Percentiles rank a stretch among this genome's conserved stretches.
phyloP scores from a whole-genome alignment of 2,329 filamentous ascomycete species.

The Stagonosporopsis cucurbitacearum region DNA sequence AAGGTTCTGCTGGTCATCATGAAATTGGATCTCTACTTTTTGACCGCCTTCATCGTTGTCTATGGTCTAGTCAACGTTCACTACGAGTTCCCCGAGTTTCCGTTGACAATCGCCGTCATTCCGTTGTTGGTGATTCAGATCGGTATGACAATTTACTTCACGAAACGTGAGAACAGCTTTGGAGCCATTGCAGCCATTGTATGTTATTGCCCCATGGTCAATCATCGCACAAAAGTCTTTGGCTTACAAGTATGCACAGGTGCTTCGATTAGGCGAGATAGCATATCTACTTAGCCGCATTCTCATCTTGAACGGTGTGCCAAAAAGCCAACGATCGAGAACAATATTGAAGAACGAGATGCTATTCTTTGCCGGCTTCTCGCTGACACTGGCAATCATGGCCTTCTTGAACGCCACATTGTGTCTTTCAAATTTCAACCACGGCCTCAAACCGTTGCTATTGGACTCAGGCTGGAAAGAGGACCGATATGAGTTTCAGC shows the following conservation, averaged over 20 bases:
- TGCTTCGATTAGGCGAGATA: slow-evolving; percentile 25
- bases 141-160: slow-evolving; percentile 19
- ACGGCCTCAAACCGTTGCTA: slow-evolving; percentile 32
- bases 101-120: slow-evolving; percentile 33
- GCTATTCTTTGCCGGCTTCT: slow-evolving; percentile 26
- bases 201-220: neutral
- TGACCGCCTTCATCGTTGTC: slow-evolving; percentile 28
- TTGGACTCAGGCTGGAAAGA: slow-evolving; percentile 15
- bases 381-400: slow-evolving; percentile 12
- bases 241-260: slow-evolving; percentile 2
- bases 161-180: slow-evolving; percentile 20
- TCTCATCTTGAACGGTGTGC: slow-evolving; percentile 23
- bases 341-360: slow-evolving; percentile 34
- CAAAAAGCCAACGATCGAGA: neutral
- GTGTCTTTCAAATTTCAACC: slow-evolving; percentile 31
- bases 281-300: slow-evolving; percentile 31
- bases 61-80: slow-evolving; percentile 33
- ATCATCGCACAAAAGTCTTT: neutral
- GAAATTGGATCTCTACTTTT: slow-evolving; percentile 29
- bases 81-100: slow-evolving; percentile 30
- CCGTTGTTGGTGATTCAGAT: slow-evolving; percentile 25
- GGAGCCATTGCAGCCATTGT: slow-evolving; percentile 24
- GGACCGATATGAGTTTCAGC: slow-evolving; percentile 17
- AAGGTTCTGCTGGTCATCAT: slow-evolving; percentile 29
- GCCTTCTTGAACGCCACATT: slow-evolving; percentile 13